A percentile compares a stretch with the other conserved stretches of the same genome.
Conservation (phyloP, 306 rosid species). For the Quercus parvula region DNA sequence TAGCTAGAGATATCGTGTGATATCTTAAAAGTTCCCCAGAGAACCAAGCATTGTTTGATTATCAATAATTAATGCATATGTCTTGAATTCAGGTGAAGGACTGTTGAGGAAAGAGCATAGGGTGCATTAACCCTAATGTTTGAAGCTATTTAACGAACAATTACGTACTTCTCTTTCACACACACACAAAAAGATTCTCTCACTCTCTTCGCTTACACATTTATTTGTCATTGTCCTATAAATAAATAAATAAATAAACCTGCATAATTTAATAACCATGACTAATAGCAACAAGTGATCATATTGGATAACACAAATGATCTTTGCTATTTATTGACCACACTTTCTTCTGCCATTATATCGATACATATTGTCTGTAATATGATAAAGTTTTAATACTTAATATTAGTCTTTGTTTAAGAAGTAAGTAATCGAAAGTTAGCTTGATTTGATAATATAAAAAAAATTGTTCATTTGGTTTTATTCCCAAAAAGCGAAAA, state of each 20-base stretch:
- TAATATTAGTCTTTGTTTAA: no score
- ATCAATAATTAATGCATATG: not conserved
- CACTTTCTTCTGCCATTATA: no score
- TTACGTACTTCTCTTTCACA: no score
- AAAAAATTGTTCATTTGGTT: not conserved
- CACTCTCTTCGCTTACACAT: no score
- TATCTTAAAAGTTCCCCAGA: not conserved
- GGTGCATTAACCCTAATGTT: not conserved
- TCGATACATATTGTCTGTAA: no score
- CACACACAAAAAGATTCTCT: no score
- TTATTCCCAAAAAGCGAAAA: not conserved
- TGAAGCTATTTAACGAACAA: no score
- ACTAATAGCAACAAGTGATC: slow-evolving; percentile 12
- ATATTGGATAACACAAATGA: no score
- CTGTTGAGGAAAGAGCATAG: not conserved
- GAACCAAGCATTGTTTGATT: not conserved
- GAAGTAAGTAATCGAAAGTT: not conserved
- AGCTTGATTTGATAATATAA: not conserved
- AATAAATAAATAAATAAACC: no score
- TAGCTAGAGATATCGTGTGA: not conserved
- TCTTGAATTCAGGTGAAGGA: not conserved
- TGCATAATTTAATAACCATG: slow-evolving; percentile 11
- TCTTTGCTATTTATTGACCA: no score
- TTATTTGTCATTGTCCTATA: no score
- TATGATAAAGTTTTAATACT: no score